Conservation (phyloP, 192 early-diverging fungal genomes). For the Tieghemiomyces parasiticus region DNA sequence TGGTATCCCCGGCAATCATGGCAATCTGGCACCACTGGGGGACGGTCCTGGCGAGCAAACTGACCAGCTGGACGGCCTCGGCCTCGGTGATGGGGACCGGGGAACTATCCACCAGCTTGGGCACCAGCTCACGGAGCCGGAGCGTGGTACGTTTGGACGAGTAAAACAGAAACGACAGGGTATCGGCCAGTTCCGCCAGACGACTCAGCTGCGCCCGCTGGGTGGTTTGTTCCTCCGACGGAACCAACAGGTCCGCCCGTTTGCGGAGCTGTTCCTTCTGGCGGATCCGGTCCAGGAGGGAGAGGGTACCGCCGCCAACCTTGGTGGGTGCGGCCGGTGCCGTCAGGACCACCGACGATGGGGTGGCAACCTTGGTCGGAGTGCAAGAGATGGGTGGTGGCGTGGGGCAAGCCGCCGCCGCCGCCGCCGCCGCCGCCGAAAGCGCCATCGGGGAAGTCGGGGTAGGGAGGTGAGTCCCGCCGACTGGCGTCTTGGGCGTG, state of each 20-base stretch:
- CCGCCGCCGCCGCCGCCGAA: neutral
- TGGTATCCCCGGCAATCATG: neutral
- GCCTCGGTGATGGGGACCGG: neutral
- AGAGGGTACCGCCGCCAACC: neutral
- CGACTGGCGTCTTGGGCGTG: no score
- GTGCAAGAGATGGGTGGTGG: neutral
- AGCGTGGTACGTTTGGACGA: conserved; percentile 20
- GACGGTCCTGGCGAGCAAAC: neutral
- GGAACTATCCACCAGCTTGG: conserved; percentile 21
- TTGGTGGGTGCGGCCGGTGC: neutral
- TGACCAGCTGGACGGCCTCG: conserved; percentile 9
- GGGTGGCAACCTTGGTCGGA: neutral
- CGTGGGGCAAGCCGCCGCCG: neutral
- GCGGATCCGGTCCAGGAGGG: conserved; percentile 29
- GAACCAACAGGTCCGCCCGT: neutral
- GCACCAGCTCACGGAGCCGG: conserved; percentile 18
- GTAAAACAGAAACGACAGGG: conserved; percentile 29
- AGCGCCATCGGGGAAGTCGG: neutral
- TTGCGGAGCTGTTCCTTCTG: conserved; percentile 25
- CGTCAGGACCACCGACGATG: neutral
- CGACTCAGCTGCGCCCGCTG: conserved; percentile 24
- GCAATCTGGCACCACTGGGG: conserved; percentile 9
- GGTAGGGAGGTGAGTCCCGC: no score
- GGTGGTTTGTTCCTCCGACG: conserved; percentile 10
- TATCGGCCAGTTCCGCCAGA: conserved; percentile 21